Evolutionary conservation across 306 rosid species (phyloP).

Genomic region (Vicia faba): DNA sequence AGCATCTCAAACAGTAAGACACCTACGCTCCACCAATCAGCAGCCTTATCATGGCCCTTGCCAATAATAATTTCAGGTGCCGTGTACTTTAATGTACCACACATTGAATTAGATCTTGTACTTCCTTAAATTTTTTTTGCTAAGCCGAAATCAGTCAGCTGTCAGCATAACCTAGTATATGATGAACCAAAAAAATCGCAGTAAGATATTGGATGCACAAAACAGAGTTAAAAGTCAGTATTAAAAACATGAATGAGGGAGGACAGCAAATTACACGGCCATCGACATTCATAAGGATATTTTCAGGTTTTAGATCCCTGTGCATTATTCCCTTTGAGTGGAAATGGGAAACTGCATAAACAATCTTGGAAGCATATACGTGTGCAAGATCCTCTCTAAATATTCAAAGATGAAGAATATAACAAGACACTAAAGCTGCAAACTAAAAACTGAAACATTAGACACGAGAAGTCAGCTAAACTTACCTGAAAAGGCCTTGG

Average conservation of each 20-base stretch:
- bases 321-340: slow-evolving; percentile 95
- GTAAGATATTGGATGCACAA: slow-evolving; percentile 33
- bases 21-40: slow-evolving; percentile 99
- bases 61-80: slow-evolving; percentile 98
- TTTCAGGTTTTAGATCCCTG: slow-evolving; percentile 96
- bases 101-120: slow-evolving; percentile 86
- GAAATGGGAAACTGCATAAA: slow-evolving; percentile 91
- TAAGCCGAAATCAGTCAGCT: slow-evolving; percentile 96
- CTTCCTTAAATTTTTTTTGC: slow-evolving; percentile 82
- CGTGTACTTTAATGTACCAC: slow-evolving; percentile 95
- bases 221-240: slow-evolving; percentile 1
- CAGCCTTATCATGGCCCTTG: slow-evolving; percentile 95
- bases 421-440: too few species aligned
- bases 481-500: too few species aligned
- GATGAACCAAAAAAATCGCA: slow-evolving; percentile 30
- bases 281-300: slow-evolving; percentile 78
- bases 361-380: slow-evolving; percentile 86
- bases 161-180: slow-evolving; percentile 78
- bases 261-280: slow-evolving; percentile 72
- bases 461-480: too few species aligned
- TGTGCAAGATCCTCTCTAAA: slow-evolving; percentile 95
- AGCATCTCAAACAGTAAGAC: slow-evolving; percentile 92
- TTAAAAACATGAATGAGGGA: slow-evolving; percentile 32
- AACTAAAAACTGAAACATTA: too few species aligned
- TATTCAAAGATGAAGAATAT: too few species aligned